Evolutionary conservation across 1,139 yeast species (phyloP), one percentile per base, ranked within the genome.

Genomic region (Blastobotrys buckinghamii): DNA sequence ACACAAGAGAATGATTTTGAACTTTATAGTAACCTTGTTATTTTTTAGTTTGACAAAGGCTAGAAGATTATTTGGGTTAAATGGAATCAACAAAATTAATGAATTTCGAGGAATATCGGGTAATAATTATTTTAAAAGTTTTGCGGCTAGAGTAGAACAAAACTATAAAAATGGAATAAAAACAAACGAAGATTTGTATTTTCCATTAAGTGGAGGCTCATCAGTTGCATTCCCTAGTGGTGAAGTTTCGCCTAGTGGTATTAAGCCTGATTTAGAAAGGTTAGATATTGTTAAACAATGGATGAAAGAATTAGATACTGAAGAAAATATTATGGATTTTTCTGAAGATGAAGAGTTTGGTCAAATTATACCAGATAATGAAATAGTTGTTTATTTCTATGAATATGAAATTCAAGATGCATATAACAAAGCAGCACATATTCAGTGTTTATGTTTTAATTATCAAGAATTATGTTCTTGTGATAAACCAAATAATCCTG

Each of bases 371-470:
- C 29, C 10, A 10, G 29, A 26, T 26, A 10, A 10, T 26, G 29
- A 26, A 7, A 26, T 26, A 20, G 6, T 13, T 2, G 45, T 42
- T 7, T 42, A 32, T 24, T 42, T 42, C 16, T 42, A 42, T 39
- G 45, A 42, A 27, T 42, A 17, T 22, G 45, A 42, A 15, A 20
- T 24, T 10, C 16, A 8, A 10, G 45, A 42, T 24, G 16, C 17
- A 6, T 42, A 24, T 30, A 42, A 42, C 33, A 29, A 39, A n/a
- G 8, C 34, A 19, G 39, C 39, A 5, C 45, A 42, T 16, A 10
- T 33, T 20, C 45, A 42, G 16, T 42, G 45, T 15, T 32, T 42
- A n/a, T 42, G 45, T 22, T 42, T 42, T 34, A 33, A 33, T 8
- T 17, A 5, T 8, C 32, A 22, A 10, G 22, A 16, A 10, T 15